Evolutionary conservation across 2,329 filamentous ascomycete genomes (phyloP).

Genomic region (Pyrenophora tritici-repentis): DNA sequence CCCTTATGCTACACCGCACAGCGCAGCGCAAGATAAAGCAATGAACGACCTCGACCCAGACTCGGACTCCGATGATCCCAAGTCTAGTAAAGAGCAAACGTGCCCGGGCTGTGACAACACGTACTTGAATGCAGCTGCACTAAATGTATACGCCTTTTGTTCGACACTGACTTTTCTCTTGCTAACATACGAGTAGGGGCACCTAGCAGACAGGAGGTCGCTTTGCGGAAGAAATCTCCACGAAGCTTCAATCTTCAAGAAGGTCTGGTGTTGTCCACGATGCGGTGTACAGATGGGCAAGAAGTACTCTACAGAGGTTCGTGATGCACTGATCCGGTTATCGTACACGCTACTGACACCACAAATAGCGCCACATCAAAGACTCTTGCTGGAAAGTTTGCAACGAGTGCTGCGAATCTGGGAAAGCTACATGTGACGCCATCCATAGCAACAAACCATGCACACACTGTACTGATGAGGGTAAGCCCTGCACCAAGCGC

Average conservation of each 20-base stretch:
- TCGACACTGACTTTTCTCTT: neutral
- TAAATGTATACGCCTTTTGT: slow-evolving; percentile 1
- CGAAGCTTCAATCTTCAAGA: neutral
- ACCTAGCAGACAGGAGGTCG: slow-evolving; percentile 1
- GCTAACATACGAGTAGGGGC: slow-evolving; percentile 3
- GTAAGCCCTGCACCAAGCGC: slow-evolving; percentile 14
- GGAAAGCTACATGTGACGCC: slow-evolving; percentile 11
- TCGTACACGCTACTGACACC: slow-evolving; percentile 1
- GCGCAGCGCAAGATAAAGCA: neutral
- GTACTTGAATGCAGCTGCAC: neutral
- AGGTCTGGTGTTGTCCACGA: slow-evolving; percentile 12
- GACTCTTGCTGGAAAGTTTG: slow-evolving; percentile 21
- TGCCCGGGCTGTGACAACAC: slow-evolving; percentile 9
- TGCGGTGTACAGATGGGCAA: slow-evolving; percentile 7
- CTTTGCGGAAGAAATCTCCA: slow-evolving; percentile 1
- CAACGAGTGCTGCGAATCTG: slow-evolving; percentile 19
- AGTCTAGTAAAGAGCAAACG: neutral
- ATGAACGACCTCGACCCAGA: neutral
- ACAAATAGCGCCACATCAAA: slow-evolving; percentile 3
- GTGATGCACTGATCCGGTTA: neutral
- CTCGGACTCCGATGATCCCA: neutral
- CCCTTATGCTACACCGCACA: neutral
- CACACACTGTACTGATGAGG: slow-evolving; percentile 9
- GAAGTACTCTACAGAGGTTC: slow-evolving; percentile 5
- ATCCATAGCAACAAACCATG: slow-evolving; percentile 4